Evolutionary conservation across 805 yeast species (phyloP).

Genomic region (Saturnispora kantuleensis): DNA sequence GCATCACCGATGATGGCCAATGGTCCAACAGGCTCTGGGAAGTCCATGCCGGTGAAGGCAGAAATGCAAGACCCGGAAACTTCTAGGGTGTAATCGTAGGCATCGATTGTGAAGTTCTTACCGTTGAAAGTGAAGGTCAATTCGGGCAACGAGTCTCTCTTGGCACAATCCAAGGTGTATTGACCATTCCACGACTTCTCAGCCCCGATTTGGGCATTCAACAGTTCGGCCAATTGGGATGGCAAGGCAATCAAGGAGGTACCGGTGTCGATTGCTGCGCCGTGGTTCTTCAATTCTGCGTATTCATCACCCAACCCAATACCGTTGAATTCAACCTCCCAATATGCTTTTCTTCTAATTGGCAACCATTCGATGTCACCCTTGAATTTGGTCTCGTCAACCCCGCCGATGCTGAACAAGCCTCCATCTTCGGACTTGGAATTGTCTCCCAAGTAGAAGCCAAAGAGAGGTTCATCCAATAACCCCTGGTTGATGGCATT

Average conservation of each 20-base stretch:
- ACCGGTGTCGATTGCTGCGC: conserved; percentile 98
- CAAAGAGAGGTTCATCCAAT: conserved; percentile 75
- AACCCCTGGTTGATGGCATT: conserved; percentile 76
- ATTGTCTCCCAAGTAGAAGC: conserved; percentile 82
- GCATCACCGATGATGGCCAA: conserved; percentile 96
- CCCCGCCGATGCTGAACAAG: conserved; percentile 91
- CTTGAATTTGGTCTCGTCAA: conserved; percentile 60
- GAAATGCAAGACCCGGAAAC: conserved; percentile 93
- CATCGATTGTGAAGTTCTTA: conserved; percentile 78
- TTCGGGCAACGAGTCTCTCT: conserved; percentile 80
- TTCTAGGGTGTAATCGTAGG: conserved; percentile 91
- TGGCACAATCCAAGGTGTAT: conserved; percentile 83
- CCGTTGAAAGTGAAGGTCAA: conserved; percentile 86
- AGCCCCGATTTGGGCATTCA: conserved; percentile 95
- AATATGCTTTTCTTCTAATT: conserved; percentile 97
- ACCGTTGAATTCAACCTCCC: conserved; percentile 95
- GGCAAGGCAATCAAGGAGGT: conserved; percentile 94
- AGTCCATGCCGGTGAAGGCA: conserved; percentile 93
- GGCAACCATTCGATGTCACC: conserved; percentile 95
- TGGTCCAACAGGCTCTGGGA: conserved; percentile 96
- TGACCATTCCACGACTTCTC: conserved; percentile 97
- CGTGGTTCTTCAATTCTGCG: conserved; percentile 71
- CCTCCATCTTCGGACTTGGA: conserved; percentile 70
- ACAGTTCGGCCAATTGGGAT: conserved; percentile 87
- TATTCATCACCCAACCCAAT: conserved; percentile 86